Conservation (phyloP, 768 basidiomycete genomes). For the Kwoniella sp. region DNA sequence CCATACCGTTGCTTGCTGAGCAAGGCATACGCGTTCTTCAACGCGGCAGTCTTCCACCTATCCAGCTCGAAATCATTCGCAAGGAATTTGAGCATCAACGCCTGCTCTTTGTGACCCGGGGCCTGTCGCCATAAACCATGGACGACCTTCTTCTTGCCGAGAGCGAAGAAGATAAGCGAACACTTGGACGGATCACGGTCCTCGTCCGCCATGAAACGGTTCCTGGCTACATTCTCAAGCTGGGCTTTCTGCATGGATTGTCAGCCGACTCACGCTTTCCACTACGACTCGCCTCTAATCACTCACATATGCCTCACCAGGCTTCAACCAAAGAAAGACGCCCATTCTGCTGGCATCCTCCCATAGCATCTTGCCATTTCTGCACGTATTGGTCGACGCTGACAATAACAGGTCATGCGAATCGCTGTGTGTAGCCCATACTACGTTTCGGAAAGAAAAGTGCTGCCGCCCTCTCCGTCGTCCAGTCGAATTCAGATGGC, state of each 20-base stretch:
- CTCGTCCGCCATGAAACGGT: conserved; percentile 84
- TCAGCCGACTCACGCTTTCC: background rate
- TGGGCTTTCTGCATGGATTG: conserved; percentile 51
- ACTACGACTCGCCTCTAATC: background rate
- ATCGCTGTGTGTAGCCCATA: conserved; percentile 96
- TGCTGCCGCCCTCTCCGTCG: conserved; percentile 17
- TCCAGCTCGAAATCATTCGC: conserved; percentile 78
- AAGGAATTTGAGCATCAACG: conserved; percentile 83
- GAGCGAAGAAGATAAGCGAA: conserved; percentile 88
- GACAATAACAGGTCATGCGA: conserved; percentile 77
- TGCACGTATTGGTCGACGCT: conserved; percentile 65
- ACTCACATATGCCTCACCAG: conserved; percentile 70
- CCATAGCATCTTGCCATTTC: conserved; percentile 80
- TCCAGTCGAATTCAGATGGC: too few relatives aligned
- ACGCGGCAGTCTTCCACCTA: conserved; percentile 85
- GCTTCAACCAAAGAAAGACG: conserved; percentile 80
- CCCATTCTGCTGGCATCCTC: conserved; percentile 79
- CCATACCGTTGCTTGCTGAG: conserved; percentile 87
- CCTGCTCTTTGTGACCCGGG: conserved; percentile 84
- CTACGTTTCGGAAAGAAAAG: conserved; percentile 67
- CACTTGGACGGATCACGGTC: conserved; percentile 82
- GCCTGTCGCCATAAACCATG: conserved; percentile 95
- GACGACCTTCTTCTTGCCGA: conserved; percentile 86
- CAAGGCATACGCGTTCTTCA: conserved; percentile 93
- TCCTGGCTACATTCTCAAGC: conserved; percentile 81